Base-by-base conservation (phyloP, 371 early-diverging fungal species). In the Apophysomyces variabilis region DNA sequence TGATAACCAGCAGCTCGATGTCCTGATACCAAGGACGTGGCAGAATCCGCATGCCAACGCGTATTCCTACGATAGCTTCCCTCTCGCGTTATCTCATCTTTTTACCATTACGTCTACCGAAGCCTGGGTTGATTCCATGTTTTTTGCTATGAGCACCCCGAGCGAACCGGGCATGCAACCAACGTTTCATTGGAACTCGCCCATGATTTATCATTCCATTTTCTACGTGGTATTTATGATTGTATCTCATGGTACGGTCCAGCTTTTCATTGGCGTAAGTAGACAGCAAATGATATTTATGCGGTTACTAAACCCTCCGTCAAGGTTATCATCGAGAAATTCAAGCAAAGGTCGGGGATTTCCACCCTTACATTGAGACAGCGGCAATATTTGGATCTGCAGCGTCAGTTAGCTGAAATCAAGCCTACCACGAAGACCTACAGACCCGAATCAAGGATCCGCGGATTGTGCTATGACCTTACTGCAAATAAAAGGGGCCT, bases 261-360 rank as follows among this genome's bases (percentile, higher is more conserved):
- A 87, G 57, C 72, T 87, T 7, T 87, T 87, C 64, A 84, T 87
- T 39, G 87, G 87, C 46, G 87, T 79, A 79, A 69, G 80, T 75
- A 36, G 7, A 41, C 0, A 46, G n/a, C n/a, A 37, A 44, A 8
- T n/a, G 32, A 50, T 36, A 7, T 13, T 7, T 2, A 50, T 35
- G 21, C 16, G 35, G 14, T 4, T 4, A 21, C 38, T 63, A 38
- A 26, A 0, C 41, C 13, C 16, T 26, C 39, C 3, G 54, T 61
- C 12, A 41, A 79, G 79, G 79, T 87, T 37, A 87, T 87, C 56
- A 78, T 87, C 59, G 87, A 87, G 71, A 82, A 85, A 14, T 87
- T 87, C 68, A 85, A 87, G 60, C 82, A 85, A 37, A 71, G 87
- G 69, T 76, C 76, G 41, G 87, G 87, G 0, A 85, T 87, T 32